Evolutionary conservation across 306 rosid genomes (phyloP).

Genomic region (Biancaea sappan): DNA sequence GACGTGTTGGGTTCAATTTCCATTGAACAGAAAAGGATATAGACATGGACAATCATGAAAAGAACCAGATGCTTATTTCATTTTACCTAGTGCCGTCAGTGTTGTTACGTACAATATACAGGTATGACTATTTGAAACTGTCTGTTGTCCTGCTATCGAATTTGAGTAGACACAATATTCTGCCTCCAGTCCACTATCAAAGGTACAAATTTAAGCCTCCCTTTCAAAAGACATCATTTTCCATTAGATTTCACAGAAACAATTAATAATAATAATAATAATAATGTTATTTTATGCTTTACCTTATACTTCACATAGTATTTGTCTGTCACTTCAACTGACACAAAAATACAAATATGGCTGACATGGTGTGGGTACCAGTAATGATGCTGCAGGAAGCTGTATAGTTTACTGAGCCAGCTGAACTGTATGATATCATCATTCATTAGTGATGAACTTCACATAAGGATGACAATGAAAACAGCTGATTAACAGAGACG

Average conservation of each 20-base stretch:
- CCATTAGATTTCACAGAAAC: slow-evolving; percentile 23
- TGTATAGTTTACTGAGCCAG: slow-evolving; percentile 2
- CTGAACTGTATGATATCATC: not conserved
- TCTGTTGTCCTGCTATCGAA: slow-evolving; percentile 31
- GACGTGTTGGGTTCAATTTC: slow-evolving; percentile 12
- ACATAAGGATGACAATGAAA: not conserved
- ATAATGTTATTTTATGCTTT: slow-evolving; percentile 2
- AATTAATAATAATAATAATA: not conserved
- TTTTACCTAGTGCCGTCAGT: slow-evolving; percentile 23
- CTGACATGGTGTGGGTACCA: slow-evolving; percentile 15
- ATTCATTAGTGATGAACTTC: slow-evolving; percentile 4
- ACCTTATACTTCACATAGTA: not conserved
- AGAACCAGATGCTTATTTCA: slow-evolving; percentile 51
- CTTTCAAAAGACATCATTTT: slow-evolving; percentile 24
- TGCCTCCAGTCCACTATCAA: slow-evolving; percentile 31
- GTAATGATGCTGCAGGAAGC: slow-evolving; percentile 7
- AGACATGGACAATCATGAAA: slow-evolving; percentile 43
- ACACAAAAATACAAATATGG: slow-evolving; percentile 15
- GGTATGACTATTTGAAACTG: slow-evolving; percentile 23
- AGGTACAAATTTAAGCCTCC: slow-evolving; percentile 28
- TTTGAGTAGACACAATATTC: slow-evolving; percentile 32
- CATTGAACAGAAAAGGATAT: slow-evolving; percentile 31
- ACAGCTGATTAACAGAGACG: not conserved
- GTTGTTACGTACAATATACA: not conserved
- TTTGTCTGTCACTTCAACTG: slow-evolving; percentile 23